A percentile compares a stretch with the other conserved stretches of the same genome.
These are phyloP conservation scores for Drechmeria coniospora DNA, from an alignment of 2,329 filamentous ascomycete species.

Conservation along the genomic window DNA sequence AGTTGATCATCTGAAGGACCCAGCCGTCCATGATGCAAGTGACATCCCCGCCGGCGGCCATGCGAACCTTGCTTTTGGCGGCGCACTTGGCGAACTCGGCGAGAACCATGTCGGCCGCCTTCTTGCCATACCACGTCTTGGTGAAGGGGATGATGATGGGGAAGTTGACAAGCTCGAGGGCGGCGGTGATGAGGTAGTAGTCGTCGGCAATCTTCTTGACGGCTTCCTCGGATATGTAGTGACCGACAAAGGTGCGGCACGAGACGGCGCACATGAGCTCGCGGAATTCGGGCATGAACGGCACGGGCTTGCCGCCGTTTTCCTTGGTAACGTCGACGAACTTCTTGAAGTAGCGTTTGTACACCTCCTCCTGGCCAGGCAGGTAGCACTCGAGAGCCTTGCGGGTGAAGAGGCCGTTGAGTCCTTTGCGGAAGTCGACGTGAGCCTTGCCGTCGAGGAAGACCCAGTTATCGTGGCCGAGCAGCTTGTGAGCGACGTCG, in stretches of 20 bases:
- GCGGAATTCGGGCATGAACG: slow-evolving; percentile 86
- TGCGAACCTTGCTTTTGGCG: slow-evolving; percentile 81
- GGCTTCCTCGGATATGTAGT: slow-evolving; percentile 82
- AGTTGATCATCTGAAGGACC: slow-evolving; percentile 79
- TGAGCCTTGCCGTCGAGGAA: slow-evolving; percentile 92
- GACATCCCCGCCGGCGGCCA: slow-evolving; percentile 73
- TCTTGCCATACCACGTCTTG: slow-evolving; percentile 95
- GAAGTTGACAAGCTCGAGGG: slow-evolving; percentile 95
- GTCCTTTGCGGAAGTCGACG: slow-evolving; percentile 91
- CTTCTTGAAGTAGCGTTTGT: slow-evolving; percentile 68
- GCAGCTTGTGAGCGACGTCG: slow-evolving; percentile 82
- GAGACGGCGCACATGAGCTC: slow-evolving; percentile 91
- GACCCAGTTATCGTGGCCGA: slow-evolving; percentile 88
- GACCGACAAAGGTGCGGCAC: slow-evolving; percentile 89
- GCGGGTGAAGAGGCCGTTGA: slow-evolving; percentile 89
- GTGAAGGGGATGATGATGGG: slow-evolving; percentile 91
- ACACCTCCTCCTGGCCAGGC: slow-evolving; percentile 83
- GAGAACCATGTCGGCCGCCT: slow-evolving; percentile 82
- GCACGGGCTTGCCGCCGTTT: slow-evolving; percentile 55
- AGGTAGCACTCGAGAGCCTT: slow-evolving; percentile 78
- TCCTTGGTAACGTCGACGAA: slow-evolving; percentile 65
- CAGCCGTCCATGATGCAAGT: slow-evolving; percentile 94
- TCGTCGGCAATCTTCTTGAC: slow-evolving; percentile 92
- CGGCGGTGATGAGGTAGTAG: slow-evolving; percentile 92
- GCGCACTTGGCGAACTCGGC: slow-evolving; percentile 82